Percentiles rank a stretch among this genome's conserved stretches.
phyloP scores from a whole-genome alignment of 148 eudicot species.

The Silene conica region DNA sequence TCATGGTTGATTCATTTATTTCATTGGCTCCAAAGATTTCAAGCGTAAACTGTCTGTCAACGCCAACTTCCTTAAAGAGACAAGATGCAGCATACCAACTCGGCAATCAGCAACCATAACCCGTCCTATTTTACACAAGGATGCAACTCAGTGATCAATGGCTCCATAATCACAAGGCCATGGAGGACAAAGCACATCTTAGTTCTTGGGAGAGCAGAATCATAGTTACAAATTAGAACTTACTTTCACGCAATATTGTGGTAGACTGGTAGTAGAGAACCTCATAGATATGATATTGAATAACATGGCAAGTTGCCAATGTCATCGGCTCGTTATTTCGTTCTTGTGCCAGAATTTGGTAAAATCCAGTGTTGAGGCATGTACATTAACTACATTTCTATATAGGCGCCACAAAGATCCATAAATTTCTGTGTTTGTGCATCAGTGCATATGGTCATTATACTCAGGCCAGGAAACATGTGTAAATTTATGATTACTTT shows the following conservation, averaged over 20 bases:
- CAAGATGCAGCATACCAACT: neutral
- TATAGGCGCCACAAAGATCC: neutral
- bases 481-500: no score
- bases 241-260: neutral
- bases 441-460: neutral
- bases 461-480: neutral
- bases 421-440: neutral
- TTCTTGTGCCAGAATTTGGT: neutral
- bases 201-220: neutral
- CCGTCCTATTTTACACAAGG: neutral
- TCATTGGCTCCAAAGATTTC: neutral
- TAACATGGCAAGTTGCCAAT: neutral
- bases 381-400: neutral
- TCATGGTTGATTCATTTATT: neutral
- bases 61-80: neutral
- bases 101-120: neutral
- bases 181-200: neutral
- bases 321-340: neutral
- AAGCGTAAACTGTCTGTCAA: neutral
- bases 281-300: neutral
- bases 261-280: neutral
- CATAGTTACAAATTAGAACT: neutral
- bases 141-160: neutral
- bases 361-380: neutral
- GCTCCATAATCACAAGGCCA: neutral